phyloP scores from a whole-genome alignment of 2,329 filamentous ascomycete genomes.

The Aspergillus hortae region DNA sequence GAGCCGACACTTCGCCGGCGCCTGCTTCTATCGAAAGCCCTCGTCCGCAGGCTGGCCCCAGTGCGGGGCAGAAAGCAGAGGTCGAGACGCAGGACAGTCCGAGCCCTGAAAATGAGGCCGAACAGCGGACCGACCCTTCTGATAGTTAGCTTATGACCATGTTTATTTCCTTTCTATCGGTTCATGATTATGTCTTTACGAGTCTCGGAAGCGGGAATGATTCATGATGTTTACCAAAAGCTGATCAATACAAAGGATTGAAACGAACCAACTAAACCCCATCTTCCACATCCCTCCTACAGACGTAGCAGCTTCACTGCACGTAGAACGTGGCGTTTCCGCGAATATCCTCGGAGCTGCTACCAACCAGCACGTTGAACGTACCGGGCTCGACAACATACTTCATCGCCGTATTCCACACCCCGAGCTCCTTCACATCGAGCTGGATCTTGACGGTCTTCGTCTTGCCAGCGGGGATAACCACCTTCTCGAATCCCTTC shows the following conservation, averaged over 20 bases:
- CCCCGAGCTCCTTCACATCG: slow-evolving; percentile 48
- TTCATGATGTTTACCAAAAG: no score
- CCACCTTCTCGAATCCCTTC: slow-evolving; percentile 65
- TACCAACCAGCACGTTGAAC: slow-evolving; percentile 60
- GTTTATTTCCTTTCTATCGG: no score
- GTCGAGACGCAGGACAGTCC: background rate
- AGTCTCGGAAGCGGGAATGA: no score
- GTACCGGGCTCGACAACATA: slow-evolving; percentile 72
- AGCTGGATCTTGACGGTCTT: slow-evolving; percentile 52
- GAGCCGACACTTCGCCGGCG: background rate
- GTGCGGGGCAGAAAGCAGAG: background rate
- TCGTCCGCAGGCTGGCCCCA: background rate
- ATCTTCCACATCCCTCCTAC: background rate
- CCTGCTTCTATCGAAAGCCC: background rate
- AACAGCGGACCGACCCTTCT: no score
- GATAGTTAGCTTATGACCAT: no score
- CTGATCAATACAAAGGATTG: no score
- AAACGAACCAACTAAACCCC: background rate
- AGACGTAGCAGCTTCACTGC: slow-evolving; percentile 3
- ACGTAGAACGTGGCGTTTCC: slow-evolving; percentile 32
- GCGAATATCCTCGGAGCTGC: slow-evolving; percentile 39
- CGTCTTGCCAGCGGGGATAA: slow-evolving; percentile 58
- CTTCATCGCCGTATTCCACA: slow-evolving; percentile 60
- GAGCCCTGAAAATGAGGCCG: background rate
- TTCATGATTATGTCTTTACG: no score